Conservation (phyloP, 129 eudicot genomes). For the Saussurea involucrata region DNA sequence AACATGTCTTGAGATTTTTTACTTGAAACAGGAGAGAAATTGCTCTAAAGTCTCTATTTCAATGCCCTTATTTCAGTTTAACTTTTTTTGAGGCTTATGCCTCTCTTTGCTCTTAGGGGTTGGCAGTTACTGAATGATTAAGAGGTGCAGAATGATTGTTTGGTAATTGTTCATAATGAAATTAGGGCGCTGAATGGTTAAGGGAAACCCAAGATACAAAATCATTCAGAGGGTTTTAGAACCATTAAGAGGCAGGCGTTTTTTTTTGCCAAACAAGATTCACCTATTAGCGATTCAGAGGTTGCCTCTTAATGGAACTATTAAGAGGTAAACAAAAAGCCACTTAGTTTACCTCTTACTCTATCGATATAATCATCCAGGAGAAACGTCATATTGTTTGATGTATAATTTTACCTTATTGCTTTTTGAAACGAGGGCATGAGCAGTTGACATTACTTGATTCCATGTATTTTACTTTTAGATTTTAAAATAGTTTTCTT, state of each 20-base stretch:
- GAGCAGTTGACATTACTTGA: background rate
- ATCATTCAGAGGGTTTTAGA: too few species aligned
- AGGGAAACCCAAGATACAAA: too few species aligned
- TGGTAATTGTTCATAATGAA: too few species aligned
- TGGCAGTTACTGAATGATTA: too few species aligned
- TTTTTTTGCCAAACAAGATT: too few species aligned
- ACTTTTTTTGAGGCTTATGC: background rate
- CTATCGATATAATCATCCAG: background rate
- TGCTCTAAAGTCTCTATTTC: background rate
- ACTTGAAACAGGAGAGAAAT: background rate
- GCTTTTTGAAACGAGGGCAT: too few species aligned
- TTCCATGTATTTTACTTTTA: background rate
- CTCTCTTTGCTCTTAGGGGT: background rate
- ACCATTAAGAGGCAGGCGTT: too few species aligned
- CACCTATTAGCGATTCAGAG: too few species aligned
- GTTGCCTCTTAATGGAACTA: too few species aligned
- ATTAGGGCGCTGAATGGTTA: too few species aligned
- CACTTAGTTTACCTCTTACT: background rate
- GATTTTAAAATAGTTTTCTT: background rate
- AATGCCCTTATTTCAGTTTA: background rate
- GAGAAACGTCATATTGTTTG: background rate
- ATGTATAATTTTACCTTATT: background rate
- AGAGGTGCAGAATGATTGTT: too few species aligned
- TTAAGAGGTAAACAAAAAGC: too few species aligned
- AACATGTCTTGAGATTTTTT: background rate